Percentiles rank a stretch among this genome's conserved stretches.
Evolutionary conservation across 441 rosid genomes (phyloP).

Genomic region (Aleurites moluccanus): DNA sequence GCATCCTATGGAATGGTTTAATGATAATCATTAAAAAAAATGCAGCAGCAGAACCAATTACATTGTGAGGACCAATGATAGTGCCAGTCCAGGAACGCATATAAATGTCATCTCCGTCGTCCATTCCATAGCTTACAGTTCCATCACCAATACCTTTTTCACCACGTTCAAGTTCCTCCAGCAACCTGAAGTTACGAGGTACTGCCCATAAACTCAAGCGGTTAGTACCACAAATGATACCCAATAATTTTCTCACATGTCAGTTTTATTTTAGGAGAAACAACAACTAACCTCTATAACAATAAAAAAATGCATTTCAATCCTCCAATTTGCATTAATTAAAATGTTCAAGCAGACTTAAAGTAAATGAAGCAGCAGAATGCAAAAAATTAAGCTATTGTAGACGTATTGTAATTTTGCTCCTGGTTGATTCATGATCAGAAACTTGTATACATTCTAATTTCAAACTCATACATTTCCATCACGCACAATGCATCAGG

Average conservation of each 20-base stretch:
- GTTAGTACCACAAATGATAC: slow-evolving; percentile 4
- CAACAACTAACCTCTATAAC: neutral
- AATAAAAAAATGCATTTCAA: neutral
- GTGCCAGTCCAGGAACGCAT: slow-evolving; percentile 99
- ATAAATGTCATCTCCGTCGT: slow-evolving; percentile 94
- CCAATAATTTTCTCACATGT: neutral
- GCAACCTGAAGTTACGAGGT: slow-evolving; percentile 89
- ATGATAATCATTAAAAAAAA: neutral
- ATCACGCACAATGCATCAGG: no score
- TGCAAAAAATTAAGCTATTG: neutral
- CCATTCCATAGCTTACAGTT: slow-evolving; percentile 98
- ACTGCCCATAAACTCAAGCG: slow-evolving; percentile 45
- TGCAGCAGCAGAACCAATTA: slow-evolving; percentile 36
- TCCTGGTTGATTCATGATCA: neutral
- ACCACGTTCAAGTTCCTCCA: slow-evolving; percentile 98
- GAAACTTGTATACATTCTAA: neutral
- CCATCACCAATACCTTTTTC: slow-evolving; percentile 99
- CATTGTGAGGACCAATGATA: slow-evolving; percentile 95
- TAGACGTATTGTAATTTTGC: neutral
- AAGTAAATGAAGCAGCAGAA: neutral
- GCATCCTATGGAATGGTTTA: neutral
- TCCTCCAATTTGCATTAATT: neutral
- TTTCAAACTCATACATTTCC: no score
- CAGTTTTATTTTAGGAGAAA: neutral
- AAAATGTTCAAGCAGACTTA: no score